phyloP scores from a whole-genome alignment of 805 yeast species.

The Ogataea populi-albae region DNA sequence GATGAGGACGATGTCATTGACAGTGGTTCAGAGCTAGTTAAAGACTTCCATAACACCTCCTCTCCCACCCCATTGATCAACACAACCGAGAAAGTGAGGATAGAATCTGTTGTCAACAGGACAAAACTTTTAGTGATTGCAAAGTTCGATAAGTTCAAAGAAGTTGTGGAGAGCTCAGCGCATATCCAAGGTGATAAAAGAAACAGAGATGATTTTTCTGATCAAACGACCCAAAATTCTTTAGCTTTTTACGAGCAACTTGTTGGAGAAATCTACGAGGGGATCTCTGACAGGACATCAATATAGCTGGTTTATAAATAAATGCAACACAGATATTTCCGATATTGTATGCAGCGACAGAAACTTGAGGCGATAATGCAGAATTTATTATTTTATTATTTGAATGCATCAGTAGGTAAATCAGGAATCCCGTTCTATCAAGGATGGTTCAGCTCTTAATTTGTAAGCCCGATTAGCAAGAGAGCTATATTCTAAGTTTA shows the following conservation, averaged over 20 bases:
- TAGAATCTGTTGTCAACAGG: constrained; percentile 31
- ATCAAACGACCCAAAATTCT: constrained; percentile 2
- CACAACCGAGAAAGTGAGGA: constrained; percentile 34
- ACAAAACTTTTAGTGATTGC: constrained; percentile 28
- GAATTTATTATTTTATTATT: too few relatives aligned
- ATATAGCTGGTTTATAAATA: too few relatives aligned
- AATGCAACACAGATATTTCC: too few relatives aligned
- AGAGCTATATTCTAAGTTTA: too few relatives aligned
- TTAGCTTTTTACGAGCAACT: constrained; percentile 23
- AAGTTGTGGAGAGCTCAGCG: constrained; percentile 5
- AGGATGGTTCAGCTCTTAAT: too few relatives aligned
- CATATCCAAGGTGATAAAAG: constrained; percentile 9
- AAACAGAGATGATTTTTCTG: constrained; percentile 1
- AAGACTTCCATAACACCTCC: constrained; percentile 2
- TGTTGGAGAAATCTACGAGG: constrained; percentile 37
- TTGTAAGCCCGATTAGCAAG: too few relatives aligned
- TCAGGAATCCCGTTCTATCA: too few relatives aligned
- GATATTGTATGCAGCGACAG: too few relatives aligned
- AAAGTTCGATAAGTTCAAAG: constrained; percentile 30
- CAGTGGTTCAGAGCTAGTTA: constrained; percentile 6
- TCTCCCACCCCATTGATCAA: constrained; percentile 17
- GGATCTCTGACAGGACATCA: constrained; percentile 34
- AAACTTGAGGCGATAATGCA: too few relatives aligned
- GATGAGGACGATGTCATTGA: constrained; percentile 8
- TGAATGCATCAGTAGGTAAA: too few relatives aligned